Base-by-base conservation (phyloP, 352 stramenopile genomes). In the Phytophthora agathidicida region DNA sequence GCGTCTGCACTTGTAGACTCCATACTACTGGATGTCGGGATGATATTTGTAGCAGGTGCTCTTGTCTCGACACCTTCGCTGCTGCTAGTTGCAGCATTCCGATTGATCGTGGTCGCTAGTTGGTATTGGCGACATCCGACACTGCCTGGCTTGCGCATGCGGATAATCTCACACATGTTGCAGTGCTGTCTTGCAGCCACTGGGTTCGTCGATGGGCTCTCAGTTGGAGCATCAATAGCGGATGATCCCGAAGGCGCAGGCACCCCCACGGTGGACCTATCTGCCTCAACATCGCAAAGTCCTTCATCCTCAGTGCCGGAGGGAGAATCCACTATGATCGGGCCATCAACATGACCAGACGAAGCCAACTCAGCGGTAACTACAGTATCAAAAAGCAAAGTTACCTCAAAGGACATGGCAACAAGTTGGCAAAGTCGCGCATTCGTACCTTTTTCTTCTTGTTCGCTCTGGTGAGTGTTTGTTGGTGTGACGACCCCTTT, bases 161-260 rank as follows among this genome's bases (percentile, higher is more conserved):
- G 55, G 22, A 74, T 68, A 36, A 74, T 49, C 8, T 65, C 60
- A 27, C 65, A 68, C 42, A 74, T 54, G 30, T 32, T 50, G 31
- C 52, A 68, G 17, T 22, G 37, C 7, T 13, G 31, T 30, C n/a
- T 33, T 30, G 16, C 4, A 33, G 20, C 11, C 14, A 22, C 14
- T n/a, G n/a, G n/a, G n/a, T 36, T 13, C 16, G 14, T 30, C 39
- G 26, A 3, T n/a, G 27, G 2, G 14, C n/a, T 28, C 28, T 5
- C 17, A 20, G 43, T 17, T 7, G 6, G 23, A n/a, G 31, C 3
- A 37, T 31, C 35, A 19, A 27, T 27, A 4, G 19, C 20, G 24
- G 10, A 20, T 17, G 10, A 11, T 1, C 8, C 33, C n/a, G n/a
- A 39, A 39, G 33, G 19, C 10, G 27, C 27, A 32, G 27, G 27